These are phyloP conservation scores for Prunus mume DNA, from an alignment of 306 rosid genomes.

Conservation along the genomic window DNA sequence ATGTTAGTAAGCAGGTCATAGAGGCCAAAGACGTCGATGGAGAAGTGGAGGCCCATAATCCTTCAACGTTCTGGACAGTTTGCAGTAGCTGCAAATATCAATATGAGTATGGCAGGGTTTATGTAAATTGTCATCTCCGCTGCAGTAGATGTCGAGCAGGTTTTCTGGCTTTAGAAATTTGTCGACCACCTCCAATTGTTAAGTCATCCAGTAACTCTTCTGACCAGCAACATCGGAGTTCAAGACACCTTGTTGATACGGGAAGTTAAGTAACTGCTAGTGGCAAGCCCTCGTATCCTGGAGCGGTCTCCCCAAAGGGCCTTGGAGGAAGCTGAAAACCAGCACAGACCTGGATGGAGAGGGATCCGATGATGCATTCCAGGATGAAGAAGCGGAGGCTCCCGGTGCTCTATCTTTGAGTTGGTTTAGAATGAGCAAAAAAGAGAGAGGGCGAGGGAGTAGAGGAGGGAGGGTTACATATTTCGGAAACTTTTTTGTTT, in stretches of 20 bases:
- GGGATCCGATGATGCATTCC: too few relatives aligned
- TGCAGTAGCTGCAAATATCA: slow-evolving; percentile 47
- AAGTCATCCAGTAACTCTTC: not conserved
- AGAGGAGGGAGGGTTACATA: not conserved
- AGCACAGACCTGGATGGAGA: too few relatives aligned
- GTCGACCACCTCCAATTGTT: not conserved
- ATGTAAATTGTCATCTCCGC: slow-evolving; percentile 68
- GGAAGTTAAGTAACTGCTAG: slow-evolving; percentile 22
- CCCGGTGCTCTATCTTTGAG: too few relatives aligned
- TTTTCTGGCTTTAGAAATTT: slow-evolving; percentile 48
- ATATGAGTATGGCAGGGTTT: slow-evolving; percentile 69
- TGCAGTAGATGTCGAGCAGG: slow-evolving; percentile 80
- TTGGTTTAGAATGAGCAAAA: too few relatives aligned
- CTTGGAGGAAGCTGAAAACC: too few relatives aligned
- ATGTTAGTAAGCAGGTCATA: too few relatives aligned
- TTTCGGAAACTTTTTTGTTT: too few relatives aligned
- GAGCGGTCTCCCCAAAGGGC: not conserved
- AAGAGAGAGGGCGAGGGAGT: not conserved
- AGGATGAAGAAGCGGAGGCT: too few relatives aligned
- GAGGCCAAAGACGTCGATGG: not conserved
- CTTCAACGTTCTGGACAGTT: slow-evolving; percentile 74
- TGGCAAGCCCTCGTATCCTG: not conserved
- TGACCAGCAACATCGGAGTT: slow-evolving; percentile 34
- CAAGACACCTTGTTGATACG: slow-evolving; percentile 40
- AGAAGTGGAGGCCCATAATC: slow-evolving; percentile 34